Evolutionary conservation across 2,329 filamentous ascomycete species (phyloP), one percentile per base, ranked within the genome.

Genomic region (Fusarium piperis): DNA sequence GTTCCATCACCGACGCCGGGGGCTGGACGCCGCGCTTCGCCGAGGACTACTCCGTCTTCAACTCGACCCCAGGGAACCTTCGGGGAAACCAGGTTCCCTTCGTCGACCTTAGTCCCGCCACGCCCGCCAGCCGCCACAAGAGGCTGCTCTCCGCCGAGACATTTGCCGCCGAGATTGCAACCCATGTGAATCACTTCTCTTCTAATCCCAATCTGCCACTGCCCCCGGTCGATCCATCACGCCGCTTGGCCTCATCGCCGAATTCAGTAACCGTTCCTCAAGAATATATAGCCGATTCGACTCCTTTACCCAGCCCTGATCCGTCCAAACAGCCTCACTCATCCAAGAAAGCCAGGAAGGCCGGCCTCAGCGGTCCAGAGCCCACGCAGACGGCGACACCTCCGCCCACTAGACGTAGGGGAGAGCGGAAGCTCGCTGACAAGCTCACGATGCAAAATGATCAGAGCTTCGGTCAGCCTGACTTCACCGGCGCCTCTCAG

Each of bases 31-130:
- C 89, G 78, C 85, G 85, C 64, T 91, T 90, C 81, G 88, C 89
- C 71, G 88, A 91, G 77, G 89, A 91, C 71, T 91, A 89, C 76
- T 90, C 89, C 69, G 88, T 91, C 76, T 91, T 91, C 83, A 89
- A 90, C 80, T 82, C 85, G n/a, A 90, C 89, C 10, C 89, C 89
- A 16, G 89, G 87, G 53, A 88, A 89, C 76, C 82, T 90, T 61
- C 83, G 83, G 74, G 85, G 82, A 59, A 79, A 81, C 46, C 81
- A 84, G 63, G 82, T 78, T 64, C 78, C 80, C 15, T 88, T 87
- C 76, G 74, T 80, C 71, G 85, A 87, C 72, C 85, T 85, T 74
- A 75, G 77, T 76, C 71, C 80, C 75, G 61, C 82, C 78, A 68
- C 78, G 39, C 81, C 83, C 15, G 81, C 80, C 63, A 77, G 75